phyloP scores from a whole-genome alignment of 2,329 filamentous ascomycete genomes.

The Coniella lustricola region DNA sequence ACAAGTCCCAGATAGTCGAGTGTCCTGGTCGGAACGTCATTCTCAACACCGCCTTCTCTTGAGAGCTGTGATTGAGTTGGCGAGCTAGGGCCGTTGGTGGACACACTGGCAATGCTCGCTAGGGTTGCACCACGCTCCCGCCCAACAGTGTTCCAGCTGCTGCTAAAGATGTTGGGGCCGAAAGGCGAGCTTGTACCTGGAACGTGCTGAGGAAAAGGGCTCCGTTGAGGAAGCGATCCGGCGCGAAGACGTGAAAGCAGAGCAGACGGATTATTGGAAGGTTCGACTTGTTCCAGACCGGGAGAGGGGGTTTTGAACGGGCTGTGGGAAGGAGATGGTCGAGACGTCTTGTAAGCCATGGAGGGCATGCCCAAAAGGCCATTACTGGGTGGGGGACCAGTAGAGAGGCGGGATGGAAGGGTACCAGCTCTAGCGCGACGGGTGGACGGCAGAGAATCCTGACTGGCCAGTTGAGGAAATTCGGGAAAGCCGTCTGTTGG shows the following conservation, averaged over 20 bases:
- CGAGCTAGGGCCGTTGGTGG: conserved; percentile 84
- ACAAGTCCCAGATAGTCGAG: conserved; percentile 93
- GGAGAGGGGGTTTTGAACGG: conserved; percentile 69
- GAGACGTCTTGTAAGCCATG: conserved; percentile 67
- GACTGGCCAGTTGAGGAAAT: conserved; percentile 65
- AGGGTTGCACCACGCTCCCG: conserved; percentile 83
- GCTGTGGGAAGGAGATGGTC: conserved; percentile 79
- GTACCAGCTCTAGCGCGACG: conserved; percentile 87
- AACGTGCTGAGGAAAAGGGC: conserved; percentile 54
- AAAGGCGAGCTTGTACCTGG: conserved; percentile 61
- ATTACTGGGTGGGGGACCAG: conserved; percentile 57
- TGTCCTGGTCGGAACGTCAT: conserved; percentile 81
- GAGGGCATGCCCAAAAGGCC: conserved; percentile 49
- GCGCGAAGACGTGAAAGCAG: conserved; percentile 80
- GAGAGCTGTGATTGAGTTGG: conserved; percentile 83
- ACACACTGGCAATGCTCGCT: conserved; percentile 73
- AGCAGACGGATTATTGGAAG: conserved; percentile 55
- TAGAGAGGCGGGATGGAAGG: conserved; percentile 89
- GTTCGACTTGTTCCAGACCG: conserved; percentile 41
- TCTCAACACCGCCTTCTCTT: conserved; percentile 75
- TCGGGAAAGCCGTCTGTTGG: conserved; percentile 94
- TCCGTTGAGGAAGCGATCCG: conserved; percentile 88
- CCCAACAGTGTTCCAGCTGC: conserved; percentile 70
- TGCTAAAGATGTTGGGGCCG: conserved; percentile 83
- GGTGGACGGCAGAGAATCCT: conserved; percentile 58